Conservation (phyloP, 768 basidiomycete genomes). For the Podaxis carcinomalis region DNA sequence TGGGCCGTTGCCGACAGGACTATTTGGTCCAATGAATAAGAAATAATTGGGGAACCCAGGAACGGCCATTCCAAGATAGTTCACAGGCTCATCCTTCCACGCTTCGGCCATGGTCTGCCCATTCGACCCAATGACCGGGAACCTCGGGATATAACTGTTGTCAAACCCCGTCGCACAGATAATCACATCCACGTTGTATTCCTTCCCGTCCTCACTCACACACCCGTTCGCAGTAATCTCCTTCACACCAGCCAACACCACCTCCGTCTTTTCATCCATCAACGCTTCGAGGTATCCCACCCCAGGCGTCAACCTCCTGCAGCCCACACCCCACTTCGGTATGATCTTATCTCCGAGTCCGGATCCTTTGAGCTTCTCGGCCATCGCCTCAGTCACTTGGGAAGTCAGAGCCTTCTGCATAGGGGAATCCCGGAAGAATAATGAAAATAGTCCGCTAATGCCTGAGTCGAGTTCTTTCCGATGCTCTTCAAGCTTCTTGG, state of each 20-base stretch:
- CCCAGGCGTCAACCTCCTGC: slow-evolving; percentile 27
- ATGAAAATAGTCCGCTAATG: slow-evolving; percentile 26
- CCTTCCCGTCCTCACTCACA: slow-evolving; percentile 19
- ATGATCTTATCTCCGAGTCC: slow-evolving; percentile 36
- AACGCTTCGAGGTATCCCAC: slow-evolving; percentile 27
- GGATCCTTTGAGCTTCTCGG: slow-evolving; percentile 31
- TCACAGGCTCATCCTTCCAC: slow-evolving; percentile 23
- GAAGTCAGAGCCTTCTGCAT: slow-evolving; percentile 23
- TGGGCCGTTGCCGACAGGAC: slow-evolving; percentile 25
- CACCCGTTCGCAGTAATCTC: slow-evolving; percentile 24
- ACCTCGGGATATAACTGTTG: slow-evolving; percentile 25
- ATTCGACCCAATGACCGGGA: slow-evolving; percentile 22
- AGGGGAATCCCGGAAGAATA: slow-evolving; percentile 24
- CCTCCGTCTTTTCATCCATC: slow-evolving; percentile 22
- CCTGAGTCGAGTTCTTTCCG: slow-evolving; percentile 31
- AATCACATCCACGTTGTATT: slow-evolving; percentile 24
- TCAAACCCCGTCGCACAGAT: slow-evolving; percentile 32
- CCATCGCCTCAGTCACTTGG: slow-evolving; percentile 30
- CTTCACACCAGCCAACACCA: slow-evolving; percentile 22
- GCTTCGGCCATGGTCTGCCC: slow-evolving; percentile 22
- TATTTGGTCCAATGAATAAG: slow-evolving; percentile 24
- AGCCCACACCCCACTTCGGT: slow-evolving; percentile 26
- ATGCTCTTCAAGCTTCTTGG: slow-evolving; percentile 33
- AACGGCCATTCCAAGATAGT: slow-evolving; percentile 23
- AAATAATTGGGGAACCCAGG: slow-evolving; percentile 29